phyloP scores from a whole-genome alignment of 2,329 filamentous ascomycete genomes.

The Claviceps purpurea region DNA sequence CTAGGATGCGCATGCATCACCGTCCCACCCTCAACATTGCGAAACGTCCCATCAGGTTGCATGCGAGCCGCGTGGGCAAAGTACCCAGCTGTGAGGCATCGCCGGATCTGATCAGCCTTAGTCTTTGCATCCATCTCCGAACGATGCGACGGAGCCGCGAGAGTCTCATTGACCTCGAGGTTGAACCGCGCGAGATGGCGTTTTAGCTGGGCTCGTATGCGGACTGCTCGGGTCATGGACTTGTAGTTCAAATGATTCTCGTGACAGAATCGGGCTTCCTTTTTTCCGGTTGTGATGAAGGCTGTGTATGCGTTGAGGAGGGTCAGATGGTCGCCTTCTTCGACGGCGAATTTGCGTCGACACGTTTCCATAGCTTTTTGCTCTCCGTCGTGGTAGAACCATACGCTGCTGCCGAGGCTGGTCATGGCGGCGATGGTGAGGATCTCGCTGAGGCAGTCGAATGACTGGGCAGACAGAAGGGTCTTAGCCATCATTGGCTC shows the following conservation, averaged over 20 bases:
- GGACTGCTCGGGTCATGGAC: conserved; percentile 66
- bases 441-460: conserved; percentile 73
- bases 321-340: conserved; percentile 89
- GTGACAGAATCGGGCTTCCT: conserved; percentile 75
- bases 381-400: conserved; percentile 67
- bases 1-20: conserved; percentile 79
- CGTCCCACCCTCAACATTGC: conserved; percentile 67
- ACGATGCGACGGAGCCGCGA: conserved; percentile 20
- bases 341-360: conserved; percentile 71
- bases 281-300: conserved; percentile 71
- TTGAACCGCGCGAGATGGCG: conserved; percentile 79
- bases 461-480: conserved; percentile 59
- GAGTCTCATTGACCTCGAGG: conserved; percentile 52
- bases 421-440: conserved; percentile 92
- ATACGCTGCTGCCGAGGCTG: conserved; percentile 68
- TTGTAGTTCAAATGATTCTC: conserved; percentile 83
- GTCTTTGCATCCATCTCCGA: conserved; percentile 15
- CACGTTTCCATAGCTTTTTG: conserved; percentile 63
- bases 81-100: conserved; percentile 79
- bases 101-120: conserved; percentile 59
- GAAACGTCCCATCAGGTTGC: conserved; percentile 84
- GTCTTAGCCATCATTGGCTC: conserved; percentile 95
- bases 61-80: conserved; percentile 90
- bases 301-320: conserved; percentile 87
- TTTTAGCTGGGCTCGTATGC: conserved; percentile 73